Evolutionary conservation across 768 basidiomycete species (phyloP).

Genomic region (Vararia minispora): DNA sequence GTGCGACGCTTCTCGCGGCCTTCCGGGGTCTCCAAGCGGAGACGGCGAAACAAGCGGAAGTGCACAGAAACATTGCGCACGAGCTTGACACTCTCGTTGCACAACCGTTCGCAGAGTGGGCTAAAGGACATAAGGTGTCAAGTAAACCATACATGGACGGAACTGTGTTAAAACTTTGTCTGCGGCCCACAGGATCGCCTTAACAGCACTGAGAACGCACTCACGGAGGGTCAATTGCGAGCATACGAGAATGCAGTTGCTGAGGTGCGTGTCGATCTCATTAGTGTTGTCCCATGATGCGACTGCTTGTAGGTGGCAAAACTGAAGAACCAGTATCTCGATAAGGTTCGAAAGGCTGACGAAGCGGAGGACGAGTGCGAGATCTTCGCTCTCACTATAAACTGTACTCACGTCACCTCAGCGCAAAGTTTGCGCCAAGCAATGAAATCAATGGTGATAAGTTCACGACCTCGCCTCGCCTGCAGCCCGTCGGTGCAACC

Average conservation of each 20-base stretch:
- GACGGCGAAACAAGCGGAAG: slow-evolving; percentile 58
- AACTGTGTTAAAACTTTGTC: too few species aligned
- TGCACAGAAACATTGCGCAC: slow-evolving; percentile 58
- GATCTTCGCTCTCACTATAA: neutral
- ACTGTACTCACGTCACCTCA: slow-evolving; percentile 22
- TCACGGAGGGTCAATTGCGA: slow-evolving; percentile 26
- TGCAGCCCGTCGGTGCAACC: slow-evolving; percentile 42
- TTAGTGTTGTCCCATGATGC: slow-evolving; percentile 1
- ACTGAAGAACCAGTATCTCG: slow-evolving; percentile 66
- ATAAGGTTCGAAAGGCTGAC: slow-evolving; percentile 75
- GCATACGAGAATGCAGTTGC: slow-evolving; percentile 59
- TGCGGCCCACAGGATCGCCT: slow-evolving; percentile 6
- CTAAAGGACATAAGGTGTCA: slow-evolving; percentile 57
- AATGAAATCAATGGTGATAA: slow-evolving; percentile 44
- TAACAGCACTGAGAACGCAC: slow-evolving; percentile 5
- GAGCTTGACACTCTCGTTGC: slow-evolving; percentile 70
- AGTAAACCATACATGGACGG: too few species aligned
- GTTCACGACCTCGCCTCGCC: slow-evolving; percentile 72
- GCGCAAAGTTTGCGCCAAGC: slow-evolving; percentile 82
- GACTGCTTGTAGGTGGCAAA: slow-evolving; percentile 32
- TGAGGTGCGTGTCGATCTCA: slow-evolving; percentile 32
- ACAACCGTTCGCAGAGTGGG: slow-evolving; percentile 77
- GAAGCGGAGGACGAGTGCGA: slow-evolving; percentile 92
- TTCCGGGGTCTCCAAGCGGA: slow-evolving; percentile 76
- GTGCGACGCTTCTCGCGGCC: slow-evolving; percentile 69